Conservation (phyloP, 2,329 filamentous ascomycete genomes). For the Nigrospora sphaerica region DNA sequence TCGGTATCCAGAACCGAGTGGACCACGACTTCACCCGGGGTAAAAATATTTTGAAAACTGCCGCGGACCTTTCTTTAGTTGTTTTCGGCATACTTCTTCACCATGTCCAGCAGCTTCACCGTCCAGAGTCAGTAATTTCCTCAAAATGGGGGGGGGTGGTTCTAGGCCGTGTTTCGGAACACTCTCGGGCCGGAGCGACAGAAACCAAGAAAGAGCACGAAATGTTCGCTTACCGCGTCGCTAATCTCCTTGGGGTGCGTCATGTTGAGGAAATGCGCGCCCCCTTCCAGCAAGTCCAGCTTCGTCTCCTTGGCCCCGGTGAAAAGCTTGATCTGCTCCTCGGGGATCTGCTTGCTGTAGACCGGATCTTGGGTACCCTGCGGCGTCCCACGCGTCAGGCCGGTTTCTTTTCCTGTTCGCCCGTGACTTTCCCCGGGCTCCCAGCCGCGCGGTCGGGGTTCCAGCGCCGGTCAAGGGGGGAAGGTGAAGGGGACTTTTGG, state of each 20-base stretch:
- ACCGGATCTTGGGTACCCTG: constrained; percentile 39
- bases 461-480: neutral
- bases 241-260: constrained; percentile 39
- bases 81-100: too few relatives aligned
- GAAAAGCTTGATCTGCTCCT: constrained; percentile 44
- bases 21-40: too few relatives aligned
- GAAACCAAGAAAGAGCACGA: too few relatives aligned
- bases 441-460: neutral
- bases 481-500: neutral
- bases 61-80: too few relatives aligned
- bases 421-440: too few relatives aligned
- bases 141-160: too few relatives aligned
- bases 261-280: constrained; percentile 41
- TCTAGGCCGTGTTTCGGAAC: too few relatives aligned
- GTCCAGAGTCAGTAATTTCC: too few relatives aligned
- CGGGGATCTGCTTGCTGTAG: constrained; percentile 30
- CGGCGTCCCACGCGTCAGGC: constrained; percentile 2
- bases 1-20: too few relatives aligned
- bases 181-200: too few relatives aligned
- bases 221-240: constrained; percentile 23
- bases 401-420: neutral
- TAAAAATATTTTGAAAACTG: too few relatives aligned
- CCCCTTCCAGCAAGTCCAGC: constrained; percentile 34
- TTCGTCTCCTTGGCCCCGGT: constrained; percentile 35
- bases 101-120: too few relatives aligned